A percentile compares a stretch with the other conserved stretches of the same genome.
Conservation (phyloP, 352 stramenopile species). For the Thalassiosira exigua region DNA sequence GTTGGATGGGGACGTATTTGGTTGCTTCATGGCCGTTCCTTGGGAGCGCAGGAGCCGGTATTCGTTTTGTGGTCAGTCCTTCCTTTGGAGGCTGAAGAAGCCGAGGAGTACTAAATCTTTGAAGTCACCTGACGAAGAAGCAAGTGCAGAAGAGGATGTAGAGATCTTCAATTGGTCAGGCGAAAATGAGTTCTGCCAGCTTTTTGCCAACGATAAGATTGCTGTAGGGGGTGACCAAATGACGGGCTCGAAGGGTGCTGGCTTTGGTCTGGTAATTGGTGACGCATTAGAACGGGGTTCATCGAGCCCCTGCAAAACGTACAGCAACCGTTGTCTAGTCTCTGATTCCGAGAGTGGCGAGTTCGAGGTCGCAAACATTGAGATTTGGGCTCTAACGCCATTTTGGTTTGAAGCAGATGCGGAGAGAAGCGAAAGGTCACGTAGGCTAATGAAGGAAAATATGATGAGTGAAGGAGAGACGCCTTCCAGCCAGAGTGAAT, state of each 20-base stretch:
- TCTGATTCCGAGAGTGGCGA: conserved; percentile 50
- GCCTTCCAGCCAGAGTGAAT: no score
- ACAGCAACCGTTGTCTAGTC: conserved; percentile 68
- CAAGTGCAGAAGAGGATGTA: conserved; percentile 65
- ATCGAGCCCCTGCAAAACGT: conserved; percentile 69
- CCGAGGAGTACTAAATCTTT: conserved; percentile 42
- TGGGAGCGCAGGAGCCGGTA: conserved; percentile 81
- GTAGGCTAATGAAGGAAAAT: no score
- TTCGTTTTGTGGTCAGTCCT: conserved; percentile 75
- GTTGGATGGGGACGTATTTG: conserved; percentile 82
- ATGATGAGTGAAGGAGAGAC: no score
- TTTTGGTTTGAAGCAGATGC: no score
- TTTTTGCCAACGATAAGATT: conserved; percentile 65
- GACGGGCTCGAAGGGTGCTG: conserved; percentile 25
- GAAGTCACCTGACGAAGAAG: conserved; percentile 65
- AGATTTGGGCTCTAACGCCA: conserved; percentile 79
- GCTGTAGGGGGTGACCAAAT: conserved; percentile 59
- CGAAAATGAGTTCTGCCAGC: conserved; percentile 61
- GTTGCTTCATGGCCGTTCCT: conserved; percentile 67
- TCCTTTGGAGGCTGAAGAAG: conserved; percentile 77
- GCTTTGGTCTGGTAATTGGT: conserved; percentile 78
- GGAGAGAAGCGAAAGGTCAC: no score
- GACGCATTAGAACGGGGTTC: conserved; percentile 65
- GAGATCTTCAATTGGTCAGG: conserved; percentile 66
- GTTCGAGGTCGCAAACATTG: conserved; percentile 80